Evolutionary conservation across 805 yeast species (phyloP), one percentile per base, ranked within the genome.

Genomic region (Debaryomyces hansenii): DNA sequence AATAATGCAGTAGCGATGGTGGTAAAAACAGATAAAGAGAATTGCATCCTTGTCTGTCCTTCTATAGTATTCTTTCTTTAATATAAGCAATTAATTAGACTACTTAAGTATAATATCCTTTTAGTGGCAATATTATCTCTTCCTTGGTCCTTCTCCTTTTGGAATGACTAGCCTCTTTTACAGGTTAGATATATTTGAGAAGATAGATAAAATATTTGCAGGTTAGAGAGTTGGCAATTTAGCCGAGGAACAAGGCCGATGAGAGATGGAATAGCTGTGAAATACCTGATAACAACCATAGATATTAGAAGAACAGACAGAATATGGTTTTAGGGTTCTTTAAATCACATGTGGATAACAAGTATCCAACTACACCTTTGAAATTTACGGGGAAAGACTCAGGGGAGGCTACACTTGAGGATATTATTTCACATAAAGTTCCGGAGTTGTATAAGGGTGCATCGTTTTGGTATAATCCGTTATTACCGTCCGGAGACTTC

Each of bases 401-500:
- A 2, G 40, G 45, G n/a, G 50, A 45, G 9, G 8, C 44, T 39
- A 42, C 67, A 55, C 20, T 67, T 51, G 41, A 56, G 35, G 65
- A 73, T 16, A 67, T 79, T 32, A 57, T 78, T 40, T 53, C 57
- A 32, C 42, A 58, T 1, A 51, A 59, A 12, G 72, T 72, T 0
- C 80, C 82, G 0, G 75, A 74, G 44, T 62, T 78, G 35, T 45
- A 50, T 20, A 55, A 67, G 16, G 70, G 70, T 4, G 62, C 69
- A 44, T 62, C 63, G n/a, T 75, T 62, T 54, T 62, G 57, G 55
- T 63, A 78, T 41, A 72, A 75, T 49, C 83, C 84, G 3, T 59
- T 70, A 11, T 60, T 79, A 5, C 63, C 75, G 42, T 71, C 72
- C 37, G 83, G 83, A 20, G 74, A 75, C 38, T 52, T 74, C 18